Percentiles rank a stretch among this genome's conserved stretches.
Conservation (phyloP, 805 yeast genomes). For the Saccharomycopsis amapae region DNA sequence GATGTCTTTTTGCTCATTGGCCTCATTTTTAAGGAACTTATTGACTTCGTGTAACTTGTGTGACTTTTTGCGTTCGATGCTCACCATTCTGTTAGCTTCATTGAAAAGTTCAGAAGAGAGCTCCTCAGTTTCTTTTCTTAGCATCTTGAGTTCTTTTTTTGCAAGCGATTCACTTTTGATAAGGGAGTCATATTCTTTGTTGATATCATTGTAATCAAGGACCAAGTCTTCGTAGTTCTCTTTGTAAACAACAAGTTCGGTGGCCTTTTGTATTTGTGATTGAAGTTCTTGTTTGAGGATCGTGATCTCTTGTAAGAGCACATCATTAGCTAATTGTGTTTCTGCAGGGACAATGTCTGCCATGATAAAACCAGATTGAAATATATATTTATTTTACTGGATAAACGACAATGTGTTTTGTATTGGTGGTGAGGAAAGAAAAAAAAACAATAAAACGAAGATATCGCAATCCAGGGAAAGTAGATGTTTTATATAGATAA, state of each 20-base stretch:
- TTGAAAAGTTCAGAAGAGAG: conserved; percentile 67
- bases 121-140: conserved; percentile 72
- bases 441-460: no score
- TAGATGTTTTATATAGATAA: no score
- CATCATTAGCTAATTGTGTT: no score
- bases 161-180: conserved; percentile 34
- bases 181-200: conserved; percentile 6
- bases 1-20: conserved; percentile 61
- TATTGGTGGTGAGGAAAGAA: no score
- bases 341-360: no score
- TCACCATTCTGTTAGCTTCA: conserved; percentile 83
- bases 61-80: conserved; percentile 62
- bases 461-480: no score
- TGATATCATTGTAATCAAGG: conserved; percentile 11
- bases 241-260: conserved; percentile 7
- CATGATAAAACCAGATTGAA: no score
- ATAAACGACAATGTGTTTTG: no score
- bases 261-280: not conserved
- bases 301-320: no score
- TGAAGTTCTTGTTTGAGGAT: not conserved
- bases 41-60: conserved; percentile 53
- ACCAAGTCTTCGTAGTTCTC: conserved; percentile 9
- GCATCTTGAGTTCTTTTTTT: conserved; percentile 24
- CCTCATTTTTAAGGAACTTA: conserved; percentile 40
- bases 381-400: no score